Evolutionary conservation across 768 basidiomycete species (phyloP), one percentile per base, ranked within the genome.

Genomic region (Chlorophyllum brunneum): DNA sequence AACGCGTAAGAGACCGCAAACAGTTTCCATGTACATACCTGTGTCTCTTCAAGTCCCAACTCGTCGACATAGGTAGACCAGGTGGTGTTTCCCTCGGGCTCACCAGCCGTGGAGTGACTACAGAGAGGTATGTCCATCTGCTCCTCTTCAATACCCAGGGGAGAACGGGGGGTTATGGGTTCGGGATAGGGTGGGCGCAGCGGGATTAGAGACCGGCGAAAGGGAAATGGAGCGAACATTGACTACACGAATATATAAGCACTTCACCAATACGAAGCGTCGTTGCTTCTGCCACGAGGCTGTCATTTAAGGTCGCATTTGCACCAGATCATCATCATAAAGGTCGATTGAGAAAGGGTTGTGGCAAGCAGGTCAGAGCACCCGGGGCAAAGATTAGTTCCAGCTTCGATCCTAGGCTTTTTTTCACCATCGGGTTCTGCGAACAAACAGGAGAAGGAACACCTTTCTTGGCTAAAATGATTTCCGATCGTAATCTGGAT

Each of bases 291-390:
- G 26, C 43, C 51, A 53, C 40, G 51, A 53, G 51, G 51, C 43
- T 53, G 51, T 53, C 51, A 53, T 4, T 38, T 46, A 46, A 31
- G 23, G 51, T 46, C 36, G 36, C 37, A 53, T 45, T 53, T 53
- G 39, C 43, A 31, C 43, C 34, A 53, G 51, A 46, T 39, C 51
- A 53, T 53, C 37, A 39, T 38, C 43, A 30, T 27, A 51, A 27
- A 18, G 27, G 31, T 34, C 27, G 15, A 36, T 52, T 13, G 22
- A 26, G n/a, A 37, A 15, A 10, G 43, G 23, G 31, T 34, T 52
- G 43, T 44, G 51, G 51, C 41, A 45, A 46, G 24, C 26, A 36
- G 27, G 40, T 16, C 2, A n/a, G n/a, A n/a, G n/a, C 50, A 22
- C 42, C 49, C 20, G 10, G n/a, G 33, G 26, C 34, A 44, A 16